A percentile compares a stretch with the other conserved stretches of the same genome.
phyloP scores from a whole-genome alignment of 2,329 filamentous ascomycete genomes.

The Orbilia javanica region DNA sequence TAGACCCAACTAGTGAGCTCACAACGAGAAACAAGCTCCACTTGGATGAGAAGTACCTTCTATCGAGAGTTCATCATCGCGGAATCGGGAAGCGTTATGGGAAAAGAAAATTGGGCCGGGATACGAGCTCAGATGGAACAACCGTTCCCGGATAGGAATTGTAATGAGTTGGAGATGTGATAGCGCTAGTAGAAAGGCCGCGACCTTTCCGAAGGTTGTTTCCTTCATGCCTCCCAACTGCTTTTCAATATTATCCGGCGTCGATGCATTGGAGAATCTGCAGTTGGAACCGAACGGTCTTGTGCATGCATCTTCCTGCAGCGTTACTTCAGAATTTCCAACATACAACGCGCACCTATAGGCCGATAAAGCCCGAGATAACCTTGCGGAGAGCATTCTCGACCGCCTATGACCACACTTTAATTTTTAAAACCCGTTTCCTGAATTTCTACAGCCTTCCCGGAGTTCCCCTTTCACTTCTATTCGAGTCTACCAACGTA shows the following conservation, averaged over 20 bases:
- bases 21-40: slow-evolving; percentile 41
- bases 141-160: slow-evolving; percentile 50
- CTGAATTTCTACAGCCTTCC: slow-evolving; percentile 8
- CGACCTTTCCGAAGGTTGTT: slow-evolving; percentile 4
- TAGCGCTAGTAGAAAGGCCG: slow-evolving; percentile 18
- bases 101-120: slow-evolving; percentile 27
- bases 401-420: neutral
- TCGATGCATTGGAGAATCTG: neutral
- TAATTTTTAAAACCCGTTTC: slow-evolving; percentile 4
- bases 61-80: slow-evolving; percentile 42
- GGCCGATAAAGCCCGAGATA: neutral
- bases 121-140: slow-evolving; percentile 4
- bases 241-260: neutral
- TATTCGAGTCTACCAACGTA: neutral
- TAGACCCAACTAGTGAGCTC: slow-evolving; percentile 23
- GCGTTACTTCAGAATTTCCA: slow-evolving; percentile 5
- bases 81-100: slow-evolving; percentile 40
- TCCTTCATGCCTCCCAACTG: neutral
- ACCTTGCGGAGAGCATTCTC: neutral
- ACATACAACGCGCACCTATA: slow-evolving; percentile 23
- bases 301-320: neutral
- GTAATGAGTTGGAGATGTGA: slow-evolving; percentile 34
- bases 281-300: neutral
- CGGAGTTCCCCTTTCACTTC: slow-evolving; percentile 1
- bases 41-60: slow-evolving; percentile 33